Percentiles rank a stretch among this genome's conserved stretches.
These are phyloP conservation scores for Leccinum incarnatum DNA, from an alignment of 768 basidiomycete species.

Conservation along the genomic window DNA sequence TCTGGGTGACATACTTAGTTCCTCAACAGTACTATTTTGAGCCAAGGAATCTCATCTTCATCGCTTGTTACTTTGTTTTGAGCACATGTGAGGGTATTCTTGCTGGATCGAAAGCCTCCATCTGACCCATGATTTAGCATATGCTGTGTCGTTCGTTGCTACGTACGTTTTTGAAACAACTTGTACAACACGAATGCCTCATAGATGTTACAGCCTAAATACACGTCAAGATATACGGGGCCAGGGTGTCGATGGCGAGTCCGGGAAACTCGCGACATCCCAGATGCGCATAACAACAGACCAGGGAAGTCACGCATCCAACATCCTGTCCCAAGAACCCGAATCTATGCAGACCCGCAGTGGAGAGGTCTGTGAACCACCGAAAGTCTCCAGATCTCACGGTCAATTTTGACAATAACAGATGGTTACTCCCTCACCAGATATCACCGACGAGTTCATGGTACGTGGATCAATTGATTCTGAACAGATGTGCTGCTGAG, in stretches of 20 bases:
- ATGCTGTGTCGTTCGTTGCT: conserved; percentile 63
- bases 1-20: not conserved
- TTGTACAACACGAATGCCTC: not conserved
- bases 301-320: not conserved
- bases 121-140: conserved; percentile 39
- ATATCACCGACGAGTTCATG: not conserved
- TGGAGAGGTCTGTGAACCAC: conserved; percentile 10
- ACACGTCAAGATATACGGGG: conserved; percentile 55
- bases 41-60: conserved; percentile 56
- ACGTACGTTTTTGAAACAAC: conserved; percentile 41
- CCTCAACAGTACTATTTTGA: conserved; percentile 52
- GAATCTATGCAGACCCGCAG: not conserved
- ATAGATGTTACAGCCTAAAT: conserved; percentile 47
- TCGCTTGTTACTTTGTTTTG: conserved; percentile 59
- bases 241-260: conserved; percentile 49
- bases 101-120: not conserved
- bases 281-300: conserved; percentile 16
- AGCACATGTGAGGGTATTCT: conserved; percentile 52
- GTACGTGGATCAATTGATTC: conserved; percentile 2
- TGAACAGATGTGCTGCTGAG: not conserved
- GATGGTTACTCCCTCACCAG: not conserved
- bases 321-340: conserved; percentile 2
- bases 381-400: not conserved
- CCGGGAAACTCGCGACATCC: conserved; percentile 25
- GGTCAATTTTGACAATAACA: conserved; percentile 2